Evolutionary conservation across 805 yeast genomes (phyloP).

Genomic region (Brettanomyces naardenensis): DNA sequence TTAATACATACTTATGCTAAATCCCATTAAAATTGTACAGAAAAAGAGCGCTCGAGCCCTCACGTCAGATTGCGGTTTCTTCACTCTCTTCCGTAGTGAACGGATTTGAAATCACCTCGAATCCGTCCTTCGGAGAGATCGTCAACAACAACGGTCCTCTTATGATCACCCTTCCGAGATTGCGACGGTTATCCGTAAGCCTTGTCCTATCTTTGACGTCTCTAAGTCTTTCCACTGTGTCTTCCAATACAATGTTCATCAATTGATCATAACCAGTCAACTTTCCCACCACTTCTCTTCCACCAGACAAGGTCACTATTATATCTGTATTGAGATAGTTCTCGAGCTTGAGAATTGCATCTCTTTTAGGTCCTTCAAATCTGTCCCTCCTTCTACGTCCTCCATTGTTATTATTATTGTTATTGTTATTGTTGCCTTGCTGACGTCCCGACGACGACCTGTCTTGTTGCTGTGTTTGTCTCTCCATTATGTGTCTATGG

Average conservation of each 20-base stretch:
- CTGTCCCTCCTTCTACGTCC: conserved; percentile 13
- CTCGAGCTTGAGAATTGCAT: conserved; percentile 76
- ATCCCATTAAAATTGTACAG: too few species aligned
- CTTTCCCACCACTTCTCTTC: conserved; percentile 66
- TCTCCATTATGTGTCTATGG: neutral
- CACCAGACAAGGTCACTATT: conserved; percentile 77
- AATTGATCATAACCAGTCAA: conserved; percentile 80
- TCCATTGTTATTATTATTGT: conserved; percentile 1
- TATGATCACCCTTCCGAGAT: conserved; percentile 71
- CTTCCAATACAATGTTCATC: conserved; percentile 71
- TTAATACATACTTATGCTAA: too few species aligned
- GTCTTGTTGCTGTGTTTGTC: neutral
- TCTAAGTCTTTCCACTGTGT: conserved; percentile 55
- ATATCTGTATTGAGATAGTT: conserved; percentile 68
- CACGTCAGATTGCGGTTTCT: neutral
- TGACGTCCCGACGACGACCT: conserved; percentile 1
- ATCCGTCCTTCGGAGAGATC: conserved; percentile 67
- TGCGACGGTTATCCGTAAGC: conserved; percentile 49
- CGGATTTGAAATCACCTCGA: conserved; percentile 65
- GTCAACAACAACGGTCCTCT: conserved; percentile 78
- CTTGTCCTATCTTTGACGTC: conserved; percentile 40
- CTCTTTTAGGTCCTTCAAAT: conserved; percentile 77
- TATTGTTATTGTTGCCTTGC: conserved; percentile 4
- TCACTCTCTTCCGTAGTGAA: conserved; percentile 26
- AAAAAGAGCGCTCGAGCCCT: too few species aligned